Conservation (phyloP, 2,329 filamentous ascomycete genomes). For the Botrytis sinoallii region DNA sequence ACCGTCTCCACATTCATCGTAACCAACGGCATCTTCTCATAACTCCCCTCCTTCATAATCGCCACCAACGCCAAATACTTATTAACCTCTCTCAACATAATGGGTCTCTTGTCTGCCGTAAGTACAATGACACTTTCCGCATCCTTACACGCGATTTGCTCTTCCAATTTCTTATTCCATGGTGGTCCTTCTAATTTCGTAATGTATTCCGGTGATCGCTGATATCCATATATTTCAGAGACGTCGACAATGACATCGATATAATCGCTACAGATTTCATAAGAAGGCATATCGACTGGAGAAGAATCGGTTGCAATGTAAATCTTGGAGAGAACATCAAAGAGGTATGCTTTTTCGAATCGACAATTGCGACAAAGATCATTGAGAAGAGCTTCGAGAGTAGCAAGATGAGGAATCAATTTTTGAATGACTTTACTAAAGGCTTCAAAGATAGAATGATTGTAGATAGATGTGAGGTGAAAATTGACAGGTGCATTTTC, state of each 20-base stretch:
- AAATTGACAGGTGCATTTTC: slow-evolving; percentile 93
- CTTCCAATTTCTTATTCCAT: slow-evolving; percentile 60
- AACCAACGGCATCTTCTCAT: slow-evolving; percentile 78
- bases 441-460: slow-evolving; percentile 96
- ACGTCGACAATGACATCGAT: slow-evolving; percentile 98
- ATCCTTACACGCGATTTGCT: slow-evolving; percentile 63
- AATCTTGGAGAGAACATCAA: slow-evolving; percentile 96
- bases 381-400: slow-evolving; percentile 89
- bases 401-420: slow-evolving; percentile 87
- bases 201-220: slow-evolving; percentile 53
- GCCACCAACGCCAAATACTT: slow-evolving; percentile 77
- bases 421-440: slow-evolving; percentile 99
- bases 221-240: slow-evolving; percentile 89
- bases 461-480: slow-evolving; percentile 96
- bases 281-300: slow-evolving; percentile 90
- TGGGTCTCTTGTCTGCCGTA: slow-evolving; percentile 58
- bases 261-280: slow-evolving; percentile 98
- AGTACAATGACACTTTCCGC: slow-evolving; percentile 68
- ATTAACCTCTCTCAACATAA: slow-evolving; percentile 67
- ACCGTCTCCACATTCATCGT: slow-evolving; percentile 85
- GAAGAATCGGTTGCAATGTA: slow-evolving; percentile 96
- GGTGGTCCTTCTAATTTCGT: slow-evolving; percentile 56
- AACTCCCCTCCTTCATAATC: slow-evolving; percentile 81
- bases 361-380: slow-evolving; percentile 89
- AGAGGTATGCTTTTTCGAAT: slow-evolving; percentile 97